Conservation (phyloP, 345 rosid species). For the Psidium guajava region DNA sequence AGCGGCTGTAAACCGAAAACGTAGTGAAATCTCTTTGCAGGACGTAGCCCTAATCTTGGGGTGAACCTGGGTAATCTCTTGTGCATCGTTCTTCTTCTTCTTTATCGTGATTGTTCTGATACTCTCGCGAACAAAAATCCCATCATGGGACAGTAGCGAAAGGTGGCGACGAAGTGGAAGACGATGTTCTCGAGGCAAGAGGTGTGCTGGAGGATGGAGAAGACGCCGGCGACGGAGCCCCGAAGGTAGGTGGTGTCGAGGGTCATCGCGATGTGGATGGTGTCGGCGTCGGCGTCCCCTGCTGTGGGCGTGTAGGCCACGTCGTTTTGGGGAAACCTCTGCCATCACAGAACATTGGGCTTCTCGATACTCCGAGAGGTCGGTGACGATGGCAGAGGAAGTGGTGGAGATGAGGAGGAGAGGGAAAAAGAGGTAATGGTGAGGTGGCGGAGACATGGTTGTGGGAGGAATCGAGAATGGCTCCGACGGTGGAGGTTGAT, state of each 20-base stretch:
- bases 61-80: no score
- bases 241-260: conserved; percentile 84
- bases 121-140: no score
- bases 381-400: not conserved
- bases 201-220: conserved; percentile 82
- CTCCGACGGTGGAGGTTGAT: not conserved
- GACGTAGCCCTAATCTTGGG: no score
- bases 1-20: no score
- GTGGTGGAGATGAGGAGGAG: not conserved
- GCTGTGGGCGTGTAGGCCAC: conserved; percentile 1
- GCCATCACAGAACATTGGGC: conserved; percentile 4
- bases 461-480: not conserved
- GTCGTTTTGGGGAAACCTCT: not conserved
- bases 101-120: no score
- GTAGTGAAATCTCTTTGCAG: no score
- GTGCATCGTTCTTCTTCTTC: no score
- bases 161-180: conserved; percentile 67
- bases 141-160: conserved; percentile 1
- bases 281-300: not conserved
- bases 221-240: conserved; percentile 75
- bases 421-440: conserved; percentile 3
- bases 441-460: not conserved
- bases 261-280: conserved; percentile 77
- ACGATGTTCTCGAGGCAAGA: conserved; percentile 75
- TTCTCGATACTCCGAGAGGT: not conserved